Conservation (phyloP, 2,329 filamentous ascomycete genomes). For the Claviceps sp. region DNA sequence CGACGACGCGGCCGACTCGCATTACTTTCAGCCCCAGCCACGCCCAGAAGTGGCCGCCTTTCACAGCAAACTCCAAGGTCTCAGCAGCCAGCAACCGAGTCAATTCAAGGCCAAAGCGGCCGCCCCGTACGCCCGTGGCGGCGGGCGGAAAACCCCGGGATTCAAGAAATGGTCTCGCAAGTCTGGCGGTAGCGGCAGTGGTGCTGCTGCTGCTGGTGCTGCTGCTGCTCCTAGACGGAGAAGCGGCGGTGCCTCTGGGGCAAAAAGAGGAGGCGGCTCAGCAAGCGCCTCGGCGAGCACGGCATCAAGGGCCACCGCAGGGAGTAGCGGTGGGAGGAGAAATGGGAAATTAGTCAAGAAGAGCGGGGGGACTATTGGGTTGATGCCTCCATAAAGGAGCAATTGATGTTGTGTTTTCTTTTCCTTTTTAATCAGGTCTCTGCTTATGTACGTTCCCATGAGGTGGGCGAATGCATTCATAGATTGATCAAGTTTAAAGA, state of each 20-base stretch:
- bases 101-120: slow-evolving; percentile 13
- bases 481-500: not conserved
- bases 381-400: slow-evolving; percentile 22
- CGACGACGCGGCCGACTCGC: slow-evolving; percentile 28
- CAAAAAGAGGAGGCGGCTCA: slow-evolving; percentile 19
- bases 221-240: slow-evolving; percentile 20
- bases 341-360: slow-evolving; percentile 20
- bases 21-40: slow-evolving; percentile 28
- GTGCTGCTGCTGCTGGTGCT: slow-evolving; percentile 5
- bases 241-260: slow-evolving; percentile 7
- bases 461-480: not conserved
- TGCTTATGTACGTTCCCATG: not conserved
- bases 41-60: slow-evolving; percentile 21
- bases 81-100: slow-evolving; percentile 14
- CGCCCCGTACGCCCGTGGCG: slow-evolving; percentile 13
- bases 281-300: slow-evolving; percentile 8
- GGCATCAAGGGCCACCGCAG: slow-evolving; percentile 9
- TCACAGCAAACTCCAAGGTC: slow-evolving; percentile 18
- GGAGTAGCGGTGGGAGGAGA: slow-evolving; percentile 11
- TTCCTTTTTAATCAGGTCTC: not conserved
- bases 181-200: slow-evolving; percentile 6
- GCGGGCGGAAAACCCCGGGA: slow-evolving; percentile 14
- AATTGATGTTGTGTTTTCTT: not conserved
- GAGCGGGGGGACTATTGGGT: slow-evolving; percentile 20
- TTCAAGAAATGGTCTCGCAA: slow-evolving; percentile 17